Conservation (phyloP, 805 yeast genomes). For the Nakazawaea ernobii region DNA sequence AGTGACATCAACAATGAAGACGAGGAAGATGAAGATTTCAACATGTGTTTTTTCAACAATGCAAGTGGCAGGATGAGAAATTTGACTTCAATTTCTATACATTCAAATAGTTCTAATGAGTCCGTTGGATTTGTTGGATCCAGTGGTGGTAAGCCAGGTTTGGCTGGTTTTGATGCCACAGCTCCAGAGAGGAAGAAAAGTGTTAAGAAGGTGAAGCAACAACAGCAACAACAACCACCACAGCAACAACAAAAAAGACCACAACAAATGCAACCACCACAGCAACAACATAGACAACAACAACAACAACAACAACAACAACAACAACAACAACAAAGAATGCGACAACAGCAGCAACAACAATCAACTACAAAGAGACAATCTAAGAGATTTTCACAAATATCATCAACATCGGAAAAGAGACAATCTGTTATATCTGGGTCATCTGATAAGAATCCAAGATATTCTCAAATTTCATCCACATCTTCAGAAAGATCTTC, state of each 20-base stretch:
- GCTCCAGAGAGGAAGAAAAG: neutral
- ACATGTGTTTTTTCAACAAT: constrained; percentile 9
- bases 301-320: neutral
- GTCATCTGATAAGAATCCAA: neutral
- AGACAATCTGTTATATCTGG: neutral
- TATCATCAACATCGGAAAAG: neutral
- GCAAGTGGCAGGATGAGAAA: constrained; percentile 4
- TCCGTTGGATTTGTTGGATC: neutral
- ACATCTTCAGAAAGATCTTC: constrained; percentile 9
- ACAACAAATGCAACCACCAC: neutral
- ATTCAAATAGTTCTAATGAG: constrained; percentile 8
- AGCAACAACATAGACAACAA: neutral
- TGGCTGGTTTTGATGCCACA: constrained; percentile 4
- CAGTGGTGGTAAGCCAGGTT: constrained; percentile 9
- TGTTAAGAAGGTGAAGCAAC: no score
- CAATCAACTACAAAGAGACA: neutral
- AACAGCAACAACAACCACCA: neutral
- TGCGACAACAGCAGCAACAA: neutral
- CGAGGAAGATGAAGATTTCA: constrained; percentile 7
- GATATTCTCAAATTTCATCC: constrained; percentile 6
- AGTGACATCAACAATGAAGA: neutral
- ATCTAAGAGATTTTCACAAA: neutral
- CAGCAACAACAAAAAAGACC: neutral
- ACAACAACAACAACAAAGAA: neutral
- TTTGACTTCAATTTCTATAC: constrained; percentile 7